Conservation (phyloP, 177 flowering plant genomes). For the Vitis hybrid region DNA sequence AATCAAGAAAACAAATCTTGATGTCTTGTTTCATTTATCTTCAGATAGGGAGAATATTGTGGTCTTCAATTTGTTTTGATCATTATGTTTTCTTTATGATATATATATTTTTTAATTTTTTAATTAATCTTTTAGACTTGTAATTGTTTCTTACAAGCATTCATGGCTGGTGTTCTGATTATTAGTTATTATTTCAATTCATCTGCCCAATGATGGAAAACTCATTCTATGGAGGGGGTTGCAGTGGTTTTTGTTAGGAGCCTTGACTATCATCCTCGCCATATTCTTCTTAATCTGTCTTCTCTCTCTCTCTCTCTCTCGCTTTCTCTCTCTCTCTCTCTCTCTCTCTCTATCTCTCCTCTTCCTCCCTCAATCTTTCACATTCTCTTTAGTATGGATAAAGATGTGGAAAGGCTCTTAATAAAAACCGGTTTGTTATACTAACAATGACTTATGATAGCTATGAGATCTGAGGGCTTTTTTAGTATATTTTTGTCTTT, state of each 20-base stretch:
- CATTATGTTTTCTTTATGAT: too few relatives aligned
- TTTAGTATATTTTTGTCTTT: background rate
- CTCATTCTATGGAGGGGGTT: background rate
- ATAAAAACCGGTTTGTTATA: background rate
- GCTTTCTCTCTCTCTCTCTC: too few relatives aligned
- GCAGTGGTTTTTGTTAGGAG: background rate
- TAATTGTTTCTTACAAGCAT: too few relatives aligned
- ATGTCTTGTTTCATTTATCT: too few relatives aligned
- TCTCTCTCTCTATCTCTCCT: background rate
- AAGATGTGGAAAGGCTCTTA: constrained; percentile 9
- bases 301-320: background rate
- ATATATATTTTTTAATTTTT: too few relatives aligned
- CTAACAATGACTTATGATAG: constrained; percentile 9
- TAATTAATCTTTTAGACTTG: too few relatives aligned
- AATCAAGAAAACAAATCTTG: too few relatives aligned
- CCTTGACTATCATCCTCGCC: background rate
- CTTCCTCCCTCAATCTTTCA: background rate
- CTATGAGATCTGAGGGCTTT: constrained; percentile 31
- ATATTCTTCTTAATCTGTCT: background rate
- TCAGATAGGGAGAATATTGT: too few relatives aligned
- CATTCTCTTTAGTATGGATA: background rate
- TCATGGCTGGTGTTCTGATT: too few relatives aligned
- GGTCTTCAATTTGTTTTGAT: too few relatives aligned
- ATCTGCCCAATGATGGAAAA: constrained; percentile 23
- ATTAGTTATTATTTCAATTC: background rate